phyloP scores from a whole-genome alignment of 2,329 filamentous ascomycete species.

The Volutella citrinella region DNA sequence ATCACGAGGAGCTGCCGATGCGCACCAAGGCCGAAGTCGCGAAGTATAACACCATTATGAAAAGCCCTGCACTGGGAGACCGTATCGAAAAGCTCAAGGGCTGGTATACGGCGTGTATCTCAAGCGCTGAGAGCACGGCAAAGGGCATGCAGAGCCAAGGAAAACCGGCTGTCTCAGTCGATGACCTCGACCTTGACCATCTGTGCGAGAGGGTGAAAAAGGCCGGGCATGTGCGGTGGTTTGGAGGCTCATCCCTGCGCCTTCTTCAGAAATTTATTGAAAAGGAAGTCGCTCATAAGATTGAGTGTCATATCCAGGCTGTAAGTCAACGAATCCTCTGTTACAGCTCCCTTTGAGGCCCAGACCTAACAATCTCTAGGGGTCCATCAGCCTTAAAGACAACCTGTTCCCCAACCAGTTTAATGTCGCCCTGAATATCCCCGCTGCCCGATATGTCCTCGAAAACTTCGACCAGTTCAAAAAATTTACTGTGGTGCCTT shows the following conservation, averaged over 20 bases:
- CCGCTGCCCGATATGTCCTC: conserved; percentile 16
- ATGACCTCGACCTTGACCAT: conserved; percentile 6
- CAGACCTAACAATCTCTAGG: conserved; percentile 11
- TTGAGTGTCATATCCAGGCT: conserved; percentile 19
- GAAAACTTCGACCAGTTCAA: conserved; percentile 11
- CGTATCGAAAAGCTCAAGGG: conserved; percentile 8
- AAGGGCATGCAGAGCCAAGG: conserved; percentile 1
- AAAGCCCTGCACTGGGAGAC: conserved; percentile 2
- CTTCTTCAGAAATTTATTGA: conserved; percentile 18
- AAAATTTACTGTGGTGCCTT: conserved; percentile 20
- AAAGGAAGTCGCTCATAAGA: conserved; percentile 13
- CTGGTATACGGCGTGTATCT: conserved; percentile 18
- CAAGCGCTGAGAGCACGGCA: conserved; percentile 2
- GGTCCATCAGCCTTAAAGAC: conserved; percentile 18
- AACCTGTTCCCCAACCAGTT: conserved; percentile 23
- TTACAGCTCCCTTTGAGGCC: no score
- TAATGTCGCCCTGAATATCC: conserved; percentile 18
- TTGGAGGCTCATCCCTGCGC: conserved; percentile 19
- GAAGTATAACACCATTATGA: conserved; percentile 12
- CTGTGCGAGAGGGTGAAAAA: conserved; percentile 14
- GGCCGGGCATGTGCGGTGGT: conserved; percentile 17
- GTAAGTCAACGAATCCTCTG: conserved; percentile 11
- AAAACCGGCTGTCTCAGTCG: conserved; percentile 6
- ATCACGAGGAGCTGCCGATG: conserved; percentile 22
- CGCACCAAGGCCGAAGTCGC: conserved; percentile 16